phyloP scores from a whole-genome alignment of 2,329 filamentous ascomycete species.

The Paramyrothecium roridum region DNA sequence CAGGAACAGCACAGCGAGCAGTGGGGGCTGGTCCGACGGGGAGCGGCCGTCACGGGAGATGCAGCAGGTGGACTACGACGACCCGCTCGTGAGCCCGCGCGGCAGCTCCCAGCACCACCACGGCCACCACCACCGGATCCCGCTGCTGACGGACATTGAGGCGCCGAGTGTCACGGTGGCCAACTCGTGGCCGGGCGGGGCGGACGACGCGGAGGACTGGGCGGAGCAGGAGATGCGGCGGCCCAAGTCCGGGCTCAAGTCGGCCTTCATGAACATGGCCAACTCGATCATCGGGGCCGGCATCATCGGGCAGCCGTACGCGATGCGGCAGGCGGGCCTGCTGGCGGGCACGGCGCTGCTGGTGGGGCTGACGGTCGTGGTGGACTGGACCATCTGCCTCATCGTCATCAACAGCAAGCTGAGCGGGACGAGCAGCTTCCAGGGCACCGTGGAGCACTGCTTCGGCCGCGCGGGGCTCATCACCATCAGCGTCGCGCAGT shows the following conservation, averaged over 20 bases:
- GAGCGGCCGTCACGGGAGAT: slow-evolving; percentile 6
- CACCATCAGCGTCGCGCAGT: slow-evolving; percentile 87
- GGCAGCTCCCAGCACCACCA: slow-evolving; percentile 20
- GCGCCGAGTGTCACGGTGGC: slow-evolving; percentile 73
- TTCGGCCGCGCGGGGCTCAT: slow-evolving; percentile 86
- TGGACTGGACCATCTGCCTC: slow-evolving; percentile 97
- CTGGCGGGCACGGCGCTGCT: slow-evolving; percentile 76
- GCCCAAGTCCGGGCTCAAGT: slow-evolving; percentile 80
- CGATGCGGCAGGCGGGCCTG: slow-evolving; percentile 89
- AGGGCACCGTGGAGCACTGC: slow-evolving; percentile 93
- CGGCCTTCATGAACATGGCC: slow-evolving; percentile 99
- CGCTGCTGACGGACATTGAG: slow-evolving; percentile 79
- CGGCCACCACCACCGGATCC: slow-evolving; percentile 54
- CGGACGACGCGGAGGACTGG: slow-evolving; percentile 35
- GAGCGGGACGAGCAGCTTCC: slow-evolving; percentile 89
- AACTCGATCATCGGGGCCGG: slow-evolving; percentile 90
- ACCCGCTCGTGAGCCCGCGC: slow-evolving; percentile 36
- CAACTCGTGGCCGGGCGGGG: slow-evolving; percentile 32
- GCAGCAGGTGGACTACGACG: slow-evolving; percentile 25
- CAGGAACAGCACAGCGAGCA: slow-evolving; percentile 6
- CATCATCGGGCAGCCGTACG: slow-evolving; percentile 86
- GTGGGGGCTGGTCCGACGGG: slow-evolving; percentile 12
- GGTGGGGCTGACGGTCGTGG: slow-evolving; percentile 71
- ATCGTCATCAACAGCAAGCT: slow-evolving; percentile 98
- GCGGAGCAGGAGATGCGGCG: slow-evolving; percentile 55